Base-by-base conservation (phyloP, 805 yeast genomes). In the Cyberlindnera galapagoensis region DNA sequence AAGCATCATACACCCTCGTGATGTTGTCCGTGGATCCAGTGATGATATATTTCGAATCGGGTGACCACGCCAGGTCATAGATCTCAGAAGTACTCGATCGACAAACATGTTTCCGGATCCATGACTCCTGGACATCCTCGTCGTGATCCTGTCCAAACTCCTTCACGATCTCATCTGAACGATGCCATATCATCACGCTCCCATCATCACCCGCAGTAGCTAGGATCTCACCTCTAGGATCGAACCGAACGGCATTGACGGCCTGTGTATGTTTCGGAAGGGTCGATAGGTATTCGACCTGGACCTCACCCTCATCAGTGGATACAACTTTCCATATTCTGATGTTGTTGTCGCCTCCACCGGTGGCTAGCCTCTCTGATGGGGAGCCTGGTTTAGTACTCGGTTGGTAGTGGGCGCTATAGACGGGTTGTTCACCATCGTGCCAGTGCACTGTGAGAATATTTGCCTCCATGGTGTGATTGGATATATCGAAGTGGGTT, bases 201-300 rank as follows among this genome's bases (percentile, higher is more conserved):
- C 98, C 97, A 55, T 92, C 98, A 52, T 92, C 99, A 4, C 97
- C 94, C 0, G 95, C 97, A 0, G 90, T 71, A 0, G 97, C 97
- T 15, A 92, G 61, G 6, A 69, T 43, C 30, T 70, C 66, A 1
- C 96, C 96, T 3, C 55, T 58, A 3, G 80, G 76, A 49, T 74
- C 79, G 52, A 88, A 92, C 31, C 95, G 62, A 5, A 85, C 95
- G 21, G 76, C 88, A 51, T 92, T 92, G 14, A 92, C 96, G 0
- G 97, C 96, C 54, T 87, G 95, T 3, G 92, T 83, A 53, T 92
- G 98, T 46, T 86, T 87, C 4, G 80, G 57, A 31, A 92, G 65
- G 0, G 96, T 85, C 12, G 92, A 73, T 18, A 87, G 61, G 54
- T 87, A 90, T 39, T 77, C 81, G 12, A 87, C 81, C 0, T 61